A percentile compares a stretch with the other conserved stretches of the same genome.
These are phyloP conservation scores for Tricholoma hemisulphureum DNA, from an alignment of 768 basidiomycete genomes.

Conservation along the genomic window DNA sequence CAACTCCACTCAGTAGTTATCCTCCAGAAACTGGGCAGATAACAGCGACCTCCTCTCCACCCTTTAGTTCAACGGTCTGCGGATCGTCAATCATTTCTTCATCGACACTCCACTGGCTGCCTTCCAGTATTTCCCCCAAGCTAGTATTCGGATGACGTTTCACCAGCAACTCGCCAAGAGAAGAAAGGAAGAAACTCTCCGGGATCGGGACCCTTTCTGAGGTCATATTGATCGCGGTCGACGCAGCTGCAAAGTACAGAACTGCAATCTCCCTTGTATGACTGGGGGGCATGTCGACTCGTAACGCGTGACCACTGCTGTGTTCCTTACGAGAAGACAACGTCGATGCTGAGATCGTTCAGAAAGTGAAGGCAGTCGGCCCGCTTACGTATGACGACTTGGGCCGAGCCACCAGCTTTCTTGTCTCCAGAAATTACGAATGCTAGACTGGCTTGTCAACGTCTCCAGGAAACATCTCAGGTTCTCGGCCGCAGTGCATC, in stretches of 20 bases:
- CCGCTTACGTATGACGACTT: too few relatives aligned
- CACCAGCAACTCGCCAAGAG: constrained; percentile 50
- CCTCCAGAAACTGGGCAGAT: constrained; percentile 85
- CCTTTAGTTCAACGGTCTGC: constrained; percentile 45
- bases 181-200: constrained; percentile 45
- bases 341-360: too few relatives aligned
- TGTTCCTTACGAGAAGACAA: too few relatives aligned
- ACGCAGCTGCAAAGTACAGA: constrained; percentile 65
- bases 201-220: constrained; percentile 54
- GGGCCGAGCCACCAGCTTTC: too few relatives aligned
- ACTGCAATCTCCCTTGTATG: constrained; percentile 36
- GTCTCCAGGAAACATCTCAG: too few relatives aligned
- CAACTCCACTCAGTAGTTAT: constrained; percentile 32
- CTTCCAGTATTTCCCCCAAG: constrained; percentile 53
- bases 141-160: constrained; percentile 51
- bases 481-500: too few relatives aligned
- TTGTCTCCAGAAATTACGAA: too few relatives aligned
- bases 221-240: constrained; percentile 62
- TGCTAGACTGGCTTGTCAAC: too few relatives aligned
- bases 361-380: too few relatives aligned
- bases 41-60: constrained; percentile 76
- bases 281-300: constrained; percentile 13
- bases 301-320: too few relatives aligned
- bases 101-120: constrained; percentile 77
- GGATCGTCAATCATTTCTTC: constrained; percentile 75